These are phyloP conservation scores for Stagonosporopsis vannaccii DNA, from an alignment of 2,329 filamentous ascomycete genomes.

Conservation along the genomic window DNA sequence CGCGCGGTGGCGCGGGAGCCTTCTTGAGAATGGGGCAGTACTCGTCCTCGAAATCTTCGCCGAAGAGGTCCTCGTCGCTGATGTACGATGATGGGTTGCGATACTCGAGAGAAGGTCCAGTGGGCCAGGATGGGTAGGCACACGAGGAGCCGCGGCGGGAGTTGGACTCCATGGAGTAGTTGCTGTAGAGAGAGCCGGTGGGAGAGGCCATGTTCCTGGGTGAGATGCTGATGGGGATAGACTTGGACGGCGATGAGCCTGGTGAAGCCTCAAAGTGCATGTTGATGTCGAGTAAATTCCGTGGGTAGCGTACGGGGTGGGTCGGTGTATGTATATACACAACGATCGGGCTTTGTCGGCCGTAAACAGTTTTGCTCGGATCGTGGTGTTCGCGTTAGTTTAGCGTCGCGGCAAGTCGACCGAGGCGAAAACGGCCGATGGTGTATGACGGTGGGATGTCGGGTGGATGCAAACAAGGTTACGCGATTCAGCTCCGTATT, in stretches of 20 bases:
- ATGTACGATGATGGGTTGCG: conserved; percentile 52
- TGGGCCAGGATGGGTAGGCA: conserved; percentile 52
- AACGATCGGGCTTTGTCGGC: conserved; percentile 36
- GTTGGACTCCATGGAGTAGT: conserved; percentile 38
- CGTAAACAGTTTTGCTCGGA: conserved; percentile 20
- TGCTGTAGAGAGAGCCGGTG: conserved; percentile 47
- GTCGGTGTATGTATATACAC: conserved; percentile 36
- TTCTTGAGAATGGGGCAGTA: conserved; percentile 46
- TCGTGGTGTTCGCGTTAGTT: conserved; percentile 22
- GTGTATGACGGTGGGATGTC: conserved; percentile 38
- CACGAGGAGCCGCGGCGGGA: conserved; percentile 46
- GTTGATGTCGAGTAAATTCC: not conserved
- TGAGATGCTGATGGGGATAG: conserved; percentile 48
- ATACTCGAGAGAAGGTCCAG: conserved; percentile 46
- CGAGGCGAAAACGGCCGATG: conserved; percentile 38
- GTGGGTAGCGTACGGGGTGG: conserved; percentile 32
- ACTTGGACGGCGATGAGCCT: conserved; percentile 48
- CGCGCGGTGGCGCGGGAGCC: conserved; percentile 50
- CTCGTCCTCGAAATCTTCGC: conserved; percentile 48
- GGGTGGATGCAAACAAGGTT: conserved; percentile 26
- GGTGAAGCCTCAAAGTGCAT: conserved; percentile 50
- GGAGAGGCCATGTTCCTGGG: conserved; percentile 47
- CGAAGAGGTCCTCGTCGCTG: conserved; percentile 52
- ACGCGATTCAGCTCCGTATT: conserved; percentile 25
- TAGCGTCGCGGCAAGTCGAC: conserved; percentile 38